Percentiles rank a stretch among this genome's conserved stretches.
These are phyloP conservation scores for Linnemannia hyalina DNA, from an alignment of 192 early-diverging fungal genomes.

Conservation along the genomic window DNA sequence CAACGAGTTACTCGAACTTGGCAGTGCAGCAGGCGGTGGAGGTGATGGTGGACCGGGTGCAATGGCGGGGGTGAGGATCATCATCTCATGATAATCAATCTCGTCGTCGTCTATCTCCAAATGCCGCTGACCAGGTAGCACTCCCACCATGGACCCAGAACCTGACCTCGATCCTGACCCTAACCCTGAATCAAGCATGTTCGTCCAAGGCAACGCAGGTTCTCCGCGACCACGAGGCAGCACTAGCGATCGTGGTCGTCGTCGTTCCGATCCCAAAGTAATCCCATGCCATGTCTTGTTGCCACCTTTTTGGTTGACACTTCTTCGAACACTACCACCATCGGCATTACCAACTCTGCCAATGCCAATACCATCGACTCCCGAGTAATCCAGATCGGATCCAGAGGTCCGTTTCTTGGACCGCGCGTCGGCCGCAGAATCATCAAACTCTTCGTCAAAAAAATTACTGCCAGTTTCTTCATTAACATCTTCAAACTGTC, in stretches of 20 bases:
- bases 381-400: slow-evolving; percentile 9
- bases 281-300: neutral
- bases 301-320: neutral
- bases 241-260: slow-evolving; percentile 12
- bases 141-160: neutral
- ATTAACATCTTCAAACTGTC: neutral
- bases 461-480: neutral
- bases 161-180: neutral
- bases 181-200: neutral
- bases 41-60: neutral
- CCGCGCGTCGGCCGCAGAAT: neutral
- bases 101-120: neutral
- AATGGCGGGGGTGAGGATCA: neutral
- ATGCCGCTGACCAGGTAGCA: neutral
- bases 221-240: slow-evolving; percentile 10
- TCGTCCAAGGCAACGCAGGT: neutral
- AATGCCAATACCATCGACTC: neutral
- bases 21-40: neutral
- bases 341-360: too few species aligned
- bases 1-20: neutral
- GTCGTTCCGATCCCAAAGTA: slow-evolving; percentile 5
- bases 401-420: slow-evolving; percentile 31
- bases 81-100: neutral
- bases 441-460: slow-evolving; percentile 2
- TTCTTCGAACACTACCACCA: neutral